Evolutionary conservation across 2,329 filamentous ascomycete genomes (phyloP), one percentile per base, ranked within the genome.

Genomic region (Aspergillus puulaauensis): DNA sequence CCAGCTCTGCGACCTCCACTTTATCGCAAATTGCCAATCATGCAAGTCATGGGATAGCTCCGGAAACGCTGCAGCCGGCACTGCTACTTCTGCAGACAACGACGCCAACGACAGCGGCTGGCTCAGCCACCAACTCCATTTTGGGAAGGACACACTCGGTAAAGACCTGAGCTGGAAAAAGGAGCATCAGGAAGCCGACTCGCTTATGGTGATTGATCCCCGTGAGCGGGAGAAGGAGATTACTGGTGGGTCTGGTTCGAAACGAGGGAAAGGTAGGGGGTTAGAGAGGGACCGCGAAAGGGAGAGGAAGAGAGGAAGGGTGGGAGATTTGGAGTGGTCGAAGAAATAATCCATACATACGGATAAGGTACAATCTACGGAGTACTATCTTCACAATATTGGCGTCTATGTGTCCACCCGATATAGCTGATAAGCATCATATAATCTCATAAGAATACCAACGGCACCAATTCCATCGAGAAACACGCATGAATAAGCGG

Each of bases 11-110:
- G 95, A 98, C 72, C 78, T 99, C 37, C 95, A 99, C 73, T 99
- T 98, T 74, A 96, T 99, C 62, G 90, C 90, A 49, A 90, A 96
- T 67, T 99, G 95, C 73, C 91, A 96, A 71, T 96, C 91, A 45
- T 98, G 95, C 73, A 86, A 85, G 58, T 85, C 88, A 0, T 96
- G 93, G 91, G 90, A 96, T 68, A 83, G 87, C 47, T 14, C 35
- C 35, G 15, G 15, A 14, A 37, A 14, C 3, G 83, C 81, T 12
- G 60, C 44, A 1, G 64, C 83, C 85, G 58, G n/a, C 4, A 86
- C 86, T 49, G 73, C 74, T 2, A 76, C 77, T 2, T 78, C 80
- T 15, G 72, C 75, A 3, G 75, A 77, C 3, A 78, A 80, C 15
- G 79, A 79, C 19, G 70, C 75, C 37, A 50, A 53, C 19, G 78